phyloP scores from a whole-genome alignment of 1,284 basidiomycete species.

The Sanghuangporus baumii region DNA sequence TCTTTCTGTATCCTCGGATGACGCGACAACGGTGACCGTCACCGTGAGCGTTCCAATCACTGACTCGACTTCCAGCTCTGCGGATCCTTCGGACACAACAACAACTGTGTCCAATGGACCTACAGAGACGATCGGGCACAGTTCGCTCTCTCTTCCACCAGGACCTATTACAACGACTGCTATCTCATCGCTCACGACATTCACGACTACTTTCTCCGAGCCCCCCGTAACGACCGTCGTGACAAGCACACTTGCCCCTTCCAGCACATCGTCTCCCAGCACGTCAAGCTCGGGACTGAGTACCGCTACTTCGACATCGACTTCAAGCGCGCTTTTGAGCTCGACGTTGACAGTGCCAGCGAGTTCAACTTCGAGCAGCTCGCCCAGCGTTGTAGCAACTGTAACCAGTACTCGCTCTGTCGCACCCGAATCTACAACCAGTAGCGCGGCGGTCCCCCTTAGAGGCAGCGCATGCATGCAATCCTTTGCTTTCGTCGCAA shows the following conservation, averaged over 20 bases:
- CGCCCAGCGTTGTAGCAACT: background rate
- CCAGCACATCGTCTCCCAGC: background rate
- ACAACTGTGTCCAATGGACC: background rate
- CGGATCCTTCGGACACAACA: background rate
- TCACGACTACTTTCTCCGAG: slow-evolving; percentile 1
- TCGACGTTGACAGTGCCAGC: slow-evolving; percentile 1
- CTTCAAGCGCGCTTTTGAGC: background rate
- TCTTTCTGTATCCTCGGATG: background rate
- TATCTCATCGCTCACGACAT: background rate
- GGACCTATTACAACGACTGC: background rate
- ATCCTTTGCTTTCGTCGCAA: background rate
- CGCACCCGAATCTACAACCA: background rate
- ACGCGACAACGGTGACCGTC: background rate
- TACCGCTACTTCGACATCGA: background rate
- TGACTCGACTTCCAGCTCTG: background rate
- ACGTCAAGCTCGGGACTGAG: background rate
- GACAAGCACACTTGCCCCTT: background rate
- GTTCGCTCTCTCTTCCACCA: background rate
- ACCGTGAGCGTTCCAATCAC: background rate
- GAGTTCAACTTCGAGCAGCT: background rate
- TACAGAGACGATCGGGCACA: slow-evolving; percentile 2
- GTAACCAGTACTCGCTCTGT: background rate
- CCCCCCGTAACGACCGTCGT: background rate
- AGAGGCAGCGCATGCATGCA: background rate
- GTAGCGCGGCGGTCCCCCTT: background rate